Base-by-base conservation (phyloP, 805 yeast species). In the Nematodospora valgi region DNA sequence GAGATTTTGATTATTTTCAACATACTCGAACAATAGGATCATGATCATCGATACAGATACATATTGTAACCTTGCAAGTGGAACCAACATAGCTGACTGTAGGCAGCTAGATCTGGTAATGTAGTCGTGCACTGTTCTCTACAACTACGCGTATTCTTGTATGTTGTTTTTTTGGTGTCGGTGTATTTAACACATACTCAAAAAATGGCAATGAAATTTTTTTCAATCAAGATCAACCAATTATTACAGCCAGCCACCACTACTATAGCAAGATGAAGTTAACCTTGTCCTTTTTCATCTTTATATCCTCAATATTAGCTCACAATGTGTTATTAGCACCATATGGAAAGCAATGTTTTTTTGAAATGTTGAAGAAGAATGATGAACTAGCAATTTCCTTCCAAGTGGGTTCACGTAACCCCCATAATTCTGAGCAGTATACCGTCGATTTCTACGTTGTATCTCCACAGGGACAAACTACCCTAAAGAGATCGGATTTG, bases 381-480 rank as follows among this genome's bases (percentile, higher is more conserved):
- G 98, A 91, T 62, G 87, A 84, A 59, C 68, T 91, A 47, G 83
- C 95, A 13, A 81, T 91, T 43, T 74, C 87, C 32, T 91, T 82
- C 76, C 98, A 91, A 65, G 94, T 86, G 34, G 97, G 97, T 46
- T 87, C 89, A 53, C 78, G 97, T 62, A 82, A 86, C 49, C 79
- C 82, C 26, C 72, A 71, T 40, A 75, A 86, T 34, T 72, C 80
- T 20, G 79, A 76, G 37, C 93, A 84, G 54, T 64, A 78, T 44
- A 68, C 62, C 9, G 67, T 73, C 31, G 95, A 87, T 55, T 87
- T 89, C 58, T 70, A 48, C 43, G 56, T 68, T 40, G 48, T 51
- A 15, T 54, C 59, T 23, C 73, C 72, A 34, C 57, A 53, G 33
- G 62, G 82, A 13, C 68, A 74, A 47, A 67, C 77, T 25, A 56